Percentiles rank a stretch among this genome's conserved stretches.
These are phyloP conservation scores for Globisporangium heterothallicum DNA, from an alignment of 352 stramenopile species.

Conservation along the genomic window DNA sequence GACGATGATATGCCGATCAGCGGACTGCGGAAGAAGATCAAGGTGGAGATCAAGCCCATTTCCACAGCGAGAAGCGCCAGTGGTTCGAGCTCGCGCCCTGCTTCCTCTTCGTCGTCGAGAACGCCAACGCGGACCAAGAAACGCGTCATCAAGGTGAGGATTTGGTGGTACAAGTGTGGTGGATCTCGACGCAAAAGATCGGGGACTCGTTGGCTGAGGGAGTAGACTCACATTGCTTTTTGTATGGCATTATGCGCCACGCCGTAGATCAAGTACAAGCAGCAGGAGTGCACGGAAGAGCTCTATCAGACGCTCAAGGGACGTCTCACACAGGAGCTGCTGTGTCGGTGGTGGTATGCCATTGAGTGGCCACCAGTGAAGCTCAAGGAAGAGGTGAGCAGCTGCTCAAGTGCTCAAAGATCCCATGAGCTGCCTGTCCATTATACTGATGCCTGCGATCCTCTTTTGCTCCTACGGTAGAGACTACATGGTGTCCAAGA, in stretches of 20 bases:
- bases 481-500: constrained; percentile 72
- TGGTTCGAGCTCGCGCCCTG: constrained; percentile 12
- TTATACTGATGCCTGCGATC: background rate
- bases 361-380: constrained; percentile 67
- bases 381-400: constrained; percentile 20
- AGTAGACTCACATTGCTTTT: background rate
- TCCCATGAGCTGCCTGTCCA: background rate
- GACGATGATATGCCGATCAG: constrained; percentile 76
- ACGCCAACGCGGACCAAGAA: constrained; percentile 39
- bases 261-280: constrained; percentile 84
- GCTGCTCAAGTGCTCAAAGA: background rate
- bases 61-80: constrained; percentile 15
- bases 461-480: constrained; percentile 23
- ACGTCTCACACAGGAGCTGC: constrained; percentile 60
- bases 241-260: no score
- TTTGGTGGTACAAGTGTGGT: background rate
- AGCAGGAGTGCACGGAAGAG: constrained; percentile 80
- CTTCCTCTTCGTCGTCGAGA: background rate
- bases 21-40: constrained; percentile 58
- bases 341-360: constrained; percentile 86
- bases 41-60: constrained; percentile 26
- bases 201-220: background rate
- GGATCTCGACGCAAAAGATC: constrained; percentile 1
- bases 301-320: constrained; percentile 80
- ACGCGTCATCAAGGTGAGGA: constrained; percentile 48